phyloP scores from a whole-genome alignment of 1,284 basidiomycete genomes.

The Omphalotus olearius region DNA sequence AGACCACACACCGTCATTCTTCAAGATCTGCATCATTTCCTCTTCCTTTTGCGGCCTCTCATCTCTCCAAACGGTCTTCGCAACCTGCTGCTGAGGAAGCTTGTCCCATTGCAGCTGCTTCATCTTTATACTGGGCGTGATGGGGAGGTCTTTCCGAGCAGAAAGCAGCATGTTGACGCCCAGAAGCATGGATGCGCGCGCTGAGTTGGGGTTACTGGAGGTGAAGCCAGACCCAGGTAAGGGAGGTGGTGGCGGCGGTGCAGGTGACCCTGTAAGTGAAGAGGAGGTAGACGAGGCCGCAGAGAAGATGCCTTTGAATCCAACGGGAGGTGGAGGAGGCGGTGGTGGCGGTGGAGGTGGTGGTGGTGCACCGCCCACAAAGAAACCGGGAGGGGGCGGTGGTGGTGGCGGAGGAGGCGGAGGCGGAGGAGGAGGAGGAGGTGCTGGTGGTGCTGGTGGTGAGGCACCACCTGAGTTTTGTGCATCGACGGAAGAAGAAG shows the following conservation, averaged over 20 bases:
- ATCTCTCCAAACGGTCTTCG: constrained; percentile 80
- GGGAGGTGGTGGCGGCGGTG: constrained; percentile 46
- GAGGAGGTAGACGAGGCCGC: constrained; percentile 21
- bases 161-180: constrained; percentile 52
- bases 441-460: constrained; percentile 33
- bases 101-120: constrained; percentile 99
- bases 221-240: constrained; percentile 32
- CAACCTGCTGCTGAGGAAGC: constrained; percentile 79
- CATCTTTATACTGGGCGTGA: constrained; percentile 89
- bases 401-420: constrained; percentile 34
- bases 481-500: constrained; percentile 8
- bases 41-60: constrained; percentile 68
- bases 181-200: constrained; percentile 56
- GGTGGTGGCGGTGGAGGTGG: constrained; percentile 31
- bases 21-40: constrained; percentile 77
- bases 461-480: constrained; percentile 20
- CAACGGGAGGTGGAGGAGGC: constrained; percentile 36
- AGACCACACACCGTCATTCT: constrained; percentile 84
- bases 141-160: constrained; percentile 80
- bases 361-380: constrained; percentile 23
- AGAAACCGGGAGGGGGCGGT: constrained; percentile 25
- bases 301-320: constrained; percentile 21
- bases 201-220: constrained; percentile 42
- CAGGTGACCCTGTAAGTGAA: constrained; percentile 24
- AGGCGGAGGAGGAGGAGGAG: constrained; percentile 31